Conservation (phyloP, 2,329 filamentous ascomycete species). For the Diaporthe sp. region DNA sequence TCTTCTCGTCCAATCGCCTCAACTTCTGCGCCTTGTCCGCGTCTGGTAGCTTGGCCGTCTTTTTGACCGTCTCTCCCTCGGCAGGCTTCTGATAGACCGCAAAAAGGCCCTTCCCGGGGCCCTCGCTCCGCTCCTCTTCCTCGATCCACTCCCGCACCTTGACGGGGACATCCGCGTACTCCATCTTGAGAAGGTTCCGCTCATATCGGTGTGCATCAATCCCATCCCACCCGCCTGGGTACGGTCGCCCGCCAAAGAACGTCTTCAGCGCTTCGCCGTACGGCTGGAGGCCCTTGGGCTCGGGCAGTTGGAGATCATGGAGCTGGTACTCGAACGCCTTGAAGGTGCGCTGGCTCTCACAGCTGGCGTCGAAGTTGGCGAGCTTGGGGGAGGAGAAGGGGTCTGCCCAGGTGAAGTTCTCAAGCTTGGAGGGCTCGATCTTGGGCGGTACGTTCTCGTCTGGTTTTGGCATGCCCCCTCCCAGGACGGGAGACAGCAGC, state of each 20-base stretch:
- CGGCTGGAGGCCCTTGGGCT: slow-evolving; percentile 56
- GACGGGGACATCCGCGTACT: slow-evolving; percentile 58
- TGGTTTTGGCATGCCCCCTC: slow-evolving; percentile 44
- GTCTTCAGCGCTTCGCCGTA: slow-evolving; percentile 58
- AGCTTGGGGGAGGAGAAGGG: slow-evolving; percentile 53
- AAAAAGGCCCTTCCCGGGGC: slow-evolving; percentile 56
- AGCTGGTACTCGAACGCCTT: slow-evolving; percentile 58
- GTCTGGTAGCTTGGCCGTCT: slow-evolving; percentile 51
- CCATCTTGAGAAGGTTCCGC: slow-evolving; percentile 63
- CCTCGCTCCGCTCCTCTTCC: slow-evolving; percentile 54
- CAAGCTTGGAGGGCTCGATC: slow-evolving; percentile 52
- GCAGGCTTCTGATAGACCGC: slow-evolving; percentile 56
- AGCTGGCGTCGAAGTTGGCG: slow-evolving; percentile 52
- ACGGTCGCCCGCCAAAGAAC: slow-evolving; percentile 57
- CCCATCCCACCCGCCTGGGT: slow-evolving; percentile 68
- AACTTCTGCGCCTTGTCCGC: slow-evolving; percentile 46
- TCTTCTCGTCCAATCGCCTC: slow-evolving; percentile 51
- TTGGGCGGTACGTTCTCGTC: slow-evolving; percentile 44
- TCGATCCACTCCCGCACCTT: slow-evolving; percentile 64
- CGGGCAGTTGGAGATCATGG: slow-evolving; percentile 56
- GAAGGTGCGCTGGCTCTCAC: slow-evolving; percentile 54
- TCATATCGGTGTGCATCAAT: slow-evolving; percentile 66
- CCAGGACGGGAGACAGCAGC: slow-evolving; percentile 44
- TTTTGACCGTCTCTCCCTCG: slow-evolving; percentile 54
- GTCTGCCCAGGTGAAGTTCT: slow-evolving; percentile 58